phyloP scores from a whole-genome alignment of 306 rosid genomes.

The Rubus idaeus region DNA sequence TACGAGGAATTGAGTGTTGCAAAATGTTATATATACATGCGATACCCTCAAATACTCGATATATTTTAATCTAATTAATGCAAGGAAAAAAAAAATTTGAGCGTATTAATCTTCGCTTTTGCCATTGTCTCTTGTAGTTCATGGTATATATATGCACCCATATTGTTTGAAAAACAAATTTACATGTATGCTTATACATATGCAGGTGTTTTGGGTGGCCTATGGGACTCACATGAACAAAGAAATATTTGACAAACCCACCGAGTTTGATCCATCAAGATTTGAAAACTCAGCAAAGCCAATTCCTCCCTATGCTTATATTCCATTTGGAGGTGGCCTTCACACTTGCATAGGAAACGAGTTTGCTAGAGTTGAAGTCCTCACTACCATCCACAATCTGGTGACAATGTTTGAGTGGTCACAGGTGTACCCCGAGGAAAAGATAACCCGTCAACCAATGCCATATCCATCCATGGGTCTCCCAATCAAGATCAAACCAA shows the following conservation, averaged over 20 bases:
- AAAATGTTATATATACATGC: too few species aligned
- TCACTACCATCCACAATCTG: slow-evolving; percentile 44
- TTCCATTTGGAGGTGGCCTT: slow-evolving; percentile 53
- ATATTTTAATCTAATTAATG: too few species aligned
- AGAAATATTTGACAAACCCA: slow-evolving; percentile 38
- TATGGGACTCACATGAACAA: slow-evolving; percentile 44
- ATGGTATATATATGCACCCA: too few species aligned
- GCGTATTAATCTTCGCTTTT: too few species aligned
- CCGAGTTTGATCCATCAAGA: slow-evolving; percentile 44
- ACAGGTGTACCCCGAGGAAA: slow-evolving; percentile 34
- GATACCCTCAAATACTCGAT: too few species aligned
- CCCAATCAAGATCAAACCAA: slow-evolving; percentile 47
- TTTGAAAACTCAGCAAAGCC: slow-evolving; percentile 47
- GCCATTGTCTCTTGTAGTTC: too few species aligned
- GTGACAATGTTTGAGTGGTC: slow-evolving; percentile 50
- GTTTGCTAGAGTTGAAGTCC: slow-evolving; percentile 52
- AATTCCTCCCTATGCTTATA: slow-evolving; percentile 47
- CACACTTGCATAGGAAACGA: slow-evolving; percentile 50
- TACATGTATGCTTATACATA: not conserved
- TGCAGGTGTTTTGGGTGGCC: slow-evolving; percentile 46
- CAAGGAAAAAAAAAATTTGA: too few species aligned
- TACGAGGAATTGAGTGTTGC: too few species aligned
- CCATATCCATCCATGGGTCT: slow-evolving; percentile 53
- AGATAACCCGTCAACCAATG: slow-evolving; percentile 48
- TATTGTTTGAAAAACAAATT: too few species aligned